Evolutionary conservation across 2,329 filamentous ascomycete species (phyloP).

Genomic region (Colletotrichum orbiculare): DNA sequence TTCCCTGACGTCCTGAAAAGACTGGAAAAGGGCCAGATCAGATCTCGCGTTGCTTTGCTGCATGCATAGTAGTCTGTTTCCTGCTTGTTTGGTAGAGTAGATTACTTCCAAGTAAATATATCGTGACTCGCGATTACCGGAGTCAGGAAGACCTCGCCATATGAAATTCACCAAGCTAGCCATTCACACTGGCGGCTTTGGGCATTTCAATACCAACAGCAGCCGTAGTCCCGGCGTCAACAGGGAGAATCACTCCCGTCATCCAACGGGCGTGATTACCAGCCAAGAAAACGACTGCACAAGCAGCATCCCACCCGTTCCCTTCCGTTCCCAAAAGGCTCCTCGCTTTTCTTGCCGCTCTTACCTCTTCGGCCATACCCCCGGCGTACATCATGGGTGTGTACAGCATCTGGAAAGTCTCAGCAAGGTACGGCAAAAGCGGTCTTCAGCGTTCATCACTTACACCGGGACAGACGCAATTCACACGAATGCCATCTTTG

Average conservation of each 20-base stretch:
- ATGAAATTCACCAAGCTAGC: slow-evolving; percentile 6
- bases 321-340: slow-evolving; percentile 55
- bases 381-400: slow-evolving; percentile 58
- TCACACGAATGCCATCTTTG: slow-evolving; percentile 24
- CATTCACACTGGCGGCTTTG: slow-evolving; percentile 43
- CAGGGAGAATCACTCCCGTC: slow-evolving; percentile 52
- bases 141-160: not conserved
- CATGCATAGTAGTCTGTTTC: slow-evolving; percentile 18
- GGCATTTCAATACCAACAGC: slow-evolving; percentile 40
- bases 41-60: slow-evolving; percentile 40
- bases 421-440: not conserved
- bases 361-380: slow-evolving; percentile 52
- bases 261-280: slow-evolving; percentile 56
- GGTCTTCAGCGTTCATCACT: not conserved
- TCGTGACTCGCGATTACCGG: too few relatives aligned
- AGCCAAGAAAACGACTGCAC: slow-evolving; percentile 52
- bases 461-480: slow-evolving; percentile 60
- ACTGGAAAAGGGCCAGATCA: slow-evolving; percentile 48
- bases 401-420: slow-evolving; percentile 52
- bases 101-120: too few relatives aligned
- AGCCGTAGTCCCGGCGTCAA: slow-evolving; percentile 55
- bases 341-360: slow-evolving; percentile 50
- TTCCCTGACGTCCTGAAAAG: slow-evolving; percentile 48
- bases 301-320: slow-evolving; percentile 56
- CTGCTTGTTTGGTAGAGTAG: too few relatives aligned